Evolutionary conservation across 805 yeast species (phyloP).

Genomic region (Lipomyces sp.): DNA sequence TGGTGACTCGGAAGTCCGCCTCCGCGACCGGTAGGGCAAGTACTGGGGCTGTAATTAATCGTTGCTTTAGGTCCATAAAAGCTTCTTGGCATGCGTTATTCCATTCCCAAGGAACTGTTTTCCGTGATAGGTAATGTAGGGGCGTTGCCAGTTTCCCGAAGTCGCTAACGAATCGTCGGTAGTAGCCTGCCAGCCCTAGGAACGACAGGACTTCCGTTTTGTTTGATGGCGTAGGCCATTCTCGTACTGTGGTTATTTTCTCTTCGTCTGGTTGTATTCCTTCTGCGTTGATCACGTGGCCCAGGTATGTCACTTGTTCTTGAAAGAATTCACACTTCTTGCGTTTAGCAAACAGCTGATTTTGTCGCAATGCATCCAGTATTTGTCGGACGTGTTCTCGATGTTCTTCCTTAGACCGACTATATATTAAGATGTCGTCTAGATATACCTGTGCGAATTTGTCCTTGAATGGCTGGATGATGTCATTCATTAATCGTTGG

Average conservation of each 20-base stretch:
- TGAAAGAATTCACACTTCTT: slow-evolving; percentile 10
- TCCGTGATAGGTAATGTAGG: background rate
- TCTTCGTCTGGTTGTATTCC: background rate
- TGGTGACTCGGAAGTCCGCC: slow-evolving; percentile 11
- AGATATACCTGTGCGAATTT: slow-evolving; percentile 20
- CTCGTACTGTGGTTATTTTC: slow-evolving; percentile 2
- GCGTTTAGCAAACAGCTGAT: slow-evolving; percentile 3
- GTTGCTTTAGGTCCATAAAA: slow-evolving; percentile 3
- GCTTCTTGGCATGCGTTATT: slow-evolving; percentile 5
- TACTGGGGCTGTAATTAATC: slow-evolving; percentile 9
- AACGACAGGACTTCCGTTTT: slow-evolving; percentile 2
- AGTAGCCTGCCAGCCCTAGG: slow-evolving; percentile 19
- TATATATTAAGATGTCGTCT: slow-evolving; percentile 30
- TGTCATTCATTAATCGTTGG: slow-evolving; percentile 22
- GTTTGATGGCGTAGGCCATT: background rate
- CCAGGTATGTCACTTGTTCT: background rate
- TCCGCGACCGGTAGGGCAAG: slow-evolving; percentile 5
- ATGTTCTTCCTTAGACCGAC: background rate
- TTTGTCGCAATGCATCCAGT: background rate
- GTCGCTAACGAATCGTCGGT: slow-evolving; percentile 15
- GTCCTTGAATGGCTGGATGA: slow-evolving; percentile 15
- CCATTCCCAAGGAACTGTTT: background rate
- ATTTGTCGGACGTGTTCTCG: background rate
- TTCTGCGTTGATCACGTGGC: background rate
- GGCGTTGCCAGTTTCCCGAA: slow-evolving; percentile 6